Conservation (phyloP, 2,329 filamentous ascomycete species). For the Cladosporium colombiae region DNA sequence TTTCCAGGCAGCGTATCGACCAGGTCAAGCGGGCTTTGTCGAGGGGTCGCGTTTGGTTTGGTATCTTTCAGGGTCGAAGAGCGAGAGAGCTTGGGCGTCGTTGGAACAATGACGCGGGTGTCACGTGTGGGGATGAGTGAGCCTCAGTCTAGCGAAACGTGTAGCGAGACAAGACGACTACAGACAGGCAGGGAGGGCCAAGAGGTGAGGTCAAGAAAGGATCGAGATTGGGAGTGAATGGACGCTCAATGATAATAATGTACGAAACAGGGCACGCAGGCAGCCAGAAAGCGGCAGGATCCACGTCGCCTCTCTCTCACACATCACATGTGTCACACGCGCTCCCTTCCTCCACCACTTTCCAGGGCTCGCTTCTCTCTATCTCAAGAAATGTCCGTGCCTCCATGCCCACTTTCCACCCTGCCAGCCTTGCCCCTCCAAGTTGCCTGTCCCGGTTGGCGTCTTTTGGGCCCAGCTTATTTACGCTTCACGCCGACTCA, state of each 20-base stretch:
- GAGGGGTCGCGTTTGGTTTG: not conserved
- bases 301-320: conserved; percentile 9
- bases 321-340: conserved; percentile 12
- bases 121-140: not conserved
- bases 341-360: not conserved
- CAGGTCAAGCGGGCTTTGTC: not conserved
- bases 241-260: not conserved
- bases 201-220: conserved; percentile 9
- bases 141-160: not conserved
- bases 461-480: not conserved
- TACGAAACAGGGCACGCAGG: conserved; percentile 10
- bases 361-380: not conserved
- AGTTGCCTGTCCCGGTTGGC: not conserved
- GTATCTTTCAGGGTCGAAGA: conserved; percentile 1
- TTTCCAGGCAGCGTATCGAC: not conserved
- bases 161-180: not conserved
- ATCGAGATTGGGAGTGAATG: not conserved
- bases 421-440: conserved; percentile 3
- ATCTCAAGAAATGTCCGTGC: conserved; percentile 9
- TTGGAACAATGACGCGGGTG: not conserved
- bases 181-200: not conserved
- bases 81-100: not conserved
- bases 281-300: conserved; percentile 1
- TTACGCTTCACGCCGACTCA: conserved; percentile 4
- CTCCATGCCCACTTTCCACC: not conserved